A percentile compares a stretch with the other conserved stretches of the same genome.
These are phyloP conservation scores for Eucalyptus regnans DNA, from an alignment of 345 rosid species.

Conservation along the genomic window DNA sequence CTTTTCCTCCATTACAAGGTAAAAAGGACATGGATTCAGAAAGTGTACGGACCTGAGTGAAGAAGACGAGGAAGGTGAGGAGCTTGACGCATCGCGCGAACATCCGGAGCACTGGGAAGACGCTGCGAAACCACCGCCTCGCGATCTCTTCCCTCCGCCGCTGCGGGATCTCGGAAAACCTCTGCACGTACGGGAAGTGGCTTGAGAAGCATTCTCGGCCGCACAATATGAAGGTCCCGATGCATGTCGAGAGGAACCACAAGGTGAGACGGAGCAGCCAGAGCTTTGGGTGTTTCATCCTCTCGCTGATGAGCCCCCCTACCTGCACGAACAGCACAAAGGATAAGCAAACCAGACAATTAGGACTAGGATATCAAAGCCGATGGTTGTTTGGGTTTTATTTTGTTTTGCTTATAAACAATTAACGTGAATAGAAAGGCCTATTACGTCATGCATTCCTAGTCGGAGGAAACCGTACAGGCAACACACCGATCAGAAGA, in stretches of 20 bases:
- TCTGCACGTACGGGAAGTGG: conserved; percentile 35
- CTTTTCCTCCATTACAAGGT: neutral
- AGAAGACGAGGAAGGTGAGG: conserved; percentile 44
- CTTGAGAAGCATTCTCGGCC: conserved; percentile 37
- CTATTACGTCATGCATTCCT: neutral
- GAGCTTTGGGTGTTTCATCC: conserved; percentile 60
- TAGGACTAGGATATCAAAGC: neutral
- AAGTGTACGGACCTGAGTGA: conserved; percentile 43
- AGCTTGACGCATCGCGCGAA: conserved; percentile 48
- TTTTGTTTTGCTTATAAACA: neutral
- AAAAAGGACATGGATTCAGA: neutral
- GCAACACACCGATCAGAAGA: neutral
- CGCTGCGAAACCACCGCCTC: conserved; percentile 46
- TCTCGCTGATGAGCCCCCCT: conserved; percentile 42
- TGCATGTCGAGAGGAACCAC: conserved; percentile 57
- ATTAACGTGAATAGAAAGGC: neutral
- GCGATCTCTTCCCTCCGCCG: conserved; percentile 31
- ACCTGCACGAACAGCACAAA: conserved; percentile 11
- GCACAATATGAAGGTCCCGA: conserved; percentile 65
- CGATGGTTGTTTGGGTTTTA: neutral
- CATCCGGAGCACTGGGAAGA: conserved; percentile 32
- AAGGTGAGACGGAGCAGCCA: conserved; percentile 42
- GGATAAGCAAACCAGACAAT: neutral
- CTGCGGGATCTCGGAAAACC: conserved; percentile 32
- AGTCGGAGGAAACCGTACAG: neutral